Conservation (phyloP, 495 filamentous ascomycete genomes). For the Trichocladium uniseriatum region DNA sequence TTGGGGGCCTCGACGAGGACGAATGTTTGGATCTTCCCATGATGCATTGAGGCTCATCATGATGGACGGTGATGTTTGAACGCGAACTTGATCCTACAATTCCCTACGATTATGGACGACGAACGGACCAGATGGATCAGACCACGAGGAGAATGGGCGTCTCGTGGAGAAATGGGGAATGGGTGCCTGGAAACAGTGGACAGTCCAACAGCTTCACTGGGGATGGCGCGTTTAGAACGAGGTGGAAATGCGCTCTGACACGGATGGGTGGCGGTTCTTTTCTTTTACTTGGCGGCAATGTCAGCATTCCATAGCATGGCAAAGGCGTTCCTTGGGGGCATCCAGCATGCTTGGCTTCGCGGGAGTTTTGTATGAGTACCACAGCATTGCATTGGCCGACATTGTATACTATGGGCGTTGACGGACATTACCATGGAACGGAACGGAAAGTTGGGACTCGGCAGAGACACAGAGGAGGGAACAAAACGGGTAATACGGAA, state of each 20-base stretch:
- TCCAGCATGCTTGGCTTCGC: constrained; percentile 3
- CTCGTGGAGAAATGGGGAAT: neutral
- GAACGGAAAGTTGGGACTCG: neutral
- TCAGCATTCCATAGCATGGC: constrained; percentile 21
- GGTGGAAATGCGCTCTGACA: neutral
- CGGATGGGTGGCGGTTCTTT: neutral
- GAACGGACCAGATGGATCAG: neutral
- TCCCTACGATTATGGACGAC: neutral
- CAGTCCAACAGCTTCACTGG: too few species aligned
- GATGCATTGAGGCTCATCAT: constrained; percentile 33
- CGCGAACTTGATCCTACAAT: neutral
- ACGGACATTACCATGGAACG: neutral
- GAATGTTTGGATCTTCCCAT: constrained; percentile 65
- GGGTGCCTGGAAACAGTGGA: neutral
- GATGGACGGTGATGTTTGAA: constrained; percentile 9
- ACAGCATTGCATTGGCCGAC: constrained; percentile 19
- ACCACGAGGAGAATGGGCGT: neutral
- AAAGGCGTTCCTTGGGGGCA: constrained; percentile 22
- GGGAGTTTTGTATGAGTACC: constrained; percentile 23
- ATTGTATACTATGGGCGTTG: constrained; percentile 15
- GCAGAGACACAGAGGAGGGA: neutral
- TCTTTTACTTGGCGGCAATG: constrained; percentile 8
- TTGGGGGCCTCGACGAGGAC: constrained; percentile 81
- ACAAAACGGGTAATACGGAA: constrained; percentile 8
- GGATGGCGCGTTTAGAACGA: too few species aligned